A percentile compares a stretch with the other conserved stretches of the same genome.
Conservation (phyloP, 2,329 filamentous ascomycete species). For the Didymella lethalis region DNA sequence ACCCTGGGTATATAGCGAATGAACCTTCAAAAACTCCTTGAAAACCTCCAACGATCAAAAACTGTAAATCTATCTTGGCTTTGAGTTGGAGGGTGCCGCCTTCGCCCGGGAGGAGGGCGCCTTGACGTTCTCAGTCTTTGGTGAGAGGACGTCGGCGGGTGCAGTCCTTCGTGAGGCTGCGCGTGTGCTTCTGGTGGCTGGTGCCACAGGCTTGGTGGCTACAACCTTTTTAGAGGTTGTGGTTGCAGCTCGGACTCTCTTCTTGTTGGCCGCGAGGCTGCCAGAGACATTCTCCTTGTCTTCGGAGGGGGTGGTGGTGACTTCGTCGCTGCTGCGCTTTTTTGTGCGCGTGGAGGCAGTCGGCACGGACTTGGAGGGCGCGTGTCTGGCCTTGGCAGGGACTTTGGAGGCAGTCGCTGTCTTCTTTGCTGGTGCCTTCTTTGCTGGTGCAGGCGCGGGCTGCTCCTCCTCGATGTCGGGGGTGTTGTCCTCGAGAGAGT, state of each 20-base stretch:
- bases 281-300: constrained; percentile 41
- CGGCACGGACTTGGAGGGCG: constrained; percentile 23
- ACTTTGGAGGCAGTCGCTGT: constrained; percentile 9
- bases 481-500: background rate
- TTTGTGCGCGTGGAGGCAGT: constrained; percentile 26
- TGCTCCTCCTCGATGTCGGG: background rate
- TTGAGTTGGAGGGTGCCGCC: constrained; percentile 29
- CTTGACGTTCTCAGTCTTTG: constrained; percentile 31
- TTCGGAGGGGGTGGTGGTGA: constrained; percentile 23
- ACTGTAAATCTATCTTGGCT: constrained; percentile 32
- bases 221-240: constrained; percentile 20
- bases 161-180: constrained; percentile 36
- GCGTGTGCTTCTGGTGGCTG: constrained; percentile 31
- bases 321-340: constrained; percentile 41
- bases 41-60: constrained; percentile 12
- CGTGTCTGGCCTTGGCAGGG: constrained; percentile 18
- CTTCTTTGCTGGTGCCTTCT: constrained; percentile 28
- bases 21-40: constrained; percentile 22
- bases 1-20: constrained; percentile 17
- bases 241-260: constrained; percentile 27
- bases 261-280: constrained; percentile 33
- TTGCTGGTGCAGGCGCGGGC: constrained; percentile 37
- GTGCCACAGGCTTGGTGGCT: constrained; percentile 20
- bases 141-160: constrained; percentile 31
- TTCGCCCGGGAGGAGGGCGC: constrained; percentile 23